A percentile compares a stretch with the other conserved stretches of the same genome.
phyloP scores from a whole-genome alignment of 2,329 filamentous ascomycete species.

The Thermomyces lanuginosus region DNA sequence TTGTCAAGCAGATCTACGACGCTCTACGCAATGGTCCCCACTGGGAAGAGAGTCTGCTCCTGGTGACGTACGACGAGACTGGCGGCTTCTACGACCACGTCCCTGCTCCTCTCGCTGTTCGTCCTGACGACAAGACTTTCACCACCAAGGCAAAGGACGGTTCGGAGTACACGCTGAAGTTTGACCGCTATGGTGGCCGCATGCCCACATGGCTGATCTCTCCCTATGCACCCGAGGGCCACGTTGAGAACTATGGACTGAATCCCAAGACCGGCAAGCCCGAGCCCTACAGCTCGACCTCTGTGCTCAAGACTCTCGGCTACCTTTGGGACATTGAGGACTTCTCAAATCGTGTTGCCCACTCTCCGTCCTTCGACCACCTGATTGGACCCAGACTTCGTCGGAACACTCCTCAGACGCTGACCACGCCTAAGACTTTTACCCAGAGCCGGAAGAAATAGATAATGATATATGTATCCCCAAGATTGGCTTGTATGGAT shows the following conservation, averaged over 20 bases:
- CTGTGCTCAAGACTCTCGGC: conserved; percentile 16
- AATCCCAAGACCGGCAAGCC: conserved; percentile 13
- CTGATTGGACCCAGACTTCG: conserved; percentile 10
- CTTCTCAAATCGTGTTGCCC: conserved; percentile 13
- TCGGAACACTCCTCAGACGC: conserved; percentile 6
- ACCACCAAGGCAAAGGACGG: conserved; percentile 17
- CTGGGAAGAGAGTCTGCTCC: conserved; percentile 20
- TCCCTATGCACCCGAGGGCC: conserved; percentile 12
- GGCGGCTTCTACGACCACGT: conserved; percentile 25
- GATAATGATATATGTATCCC: too few relatives aligned
- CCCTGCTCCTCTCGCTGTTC: conserved; percentile 16
- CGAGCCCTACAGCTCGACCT: conserved; percentile 14
- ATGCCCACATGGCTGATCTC: conserved; percentile 18
- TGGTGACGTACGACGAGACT: conserved; percentile 22
- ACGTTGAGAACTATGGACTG: conserved; percentile 15
- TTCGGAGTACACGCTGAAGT: conserved; percentile 13
- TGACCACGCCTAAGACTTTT: conserved; percentile 12
- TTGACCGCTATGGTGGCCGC: conserved; percentile 15
- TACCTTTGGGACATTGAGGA: conserved; percentile 18
- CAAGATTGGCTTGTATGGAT: too few relatives aligned
- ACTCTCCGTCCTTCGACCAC: conserved; percentile 17
- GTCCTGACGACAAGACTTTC: conserved; percentile 20
- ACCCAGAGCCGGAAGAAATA: too few relatives aligned
- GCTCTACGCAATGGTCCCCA: conserved; percentile 19
- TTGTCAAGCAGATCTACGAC: conserved; percentile 24